phyloP scores from a whole-genome alignment of 2,329 filamentous ascomycete genomes.

The Rugonectria rugulosa region DNA sequence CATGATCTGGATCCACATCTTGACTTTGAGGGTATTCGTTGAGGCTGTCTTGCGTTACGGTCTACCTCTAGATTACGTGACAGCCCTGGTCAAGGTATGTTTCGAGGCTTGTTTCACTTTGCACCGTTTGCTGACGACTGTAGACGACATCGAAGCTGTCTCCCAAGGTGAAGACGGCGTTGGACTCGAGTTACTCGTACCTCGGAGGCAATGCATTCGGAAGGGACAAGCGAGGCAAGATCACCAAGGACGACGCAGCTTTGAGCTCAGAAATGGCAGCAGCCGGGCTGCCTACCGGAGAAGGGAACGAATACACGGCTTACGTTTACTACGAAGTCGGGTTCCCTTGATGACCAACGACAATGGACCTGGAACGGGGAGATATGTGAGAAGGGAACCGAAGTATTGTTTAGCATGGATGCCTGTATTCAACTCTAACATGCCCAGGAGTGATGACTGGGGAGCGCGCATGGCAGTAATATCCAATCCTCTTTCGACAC shows the following conservation, averaged over 20 bases:
- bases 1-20: slow-evolving; percentile 94
- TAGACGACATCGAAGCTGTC: slow-evolving; percentile 84
- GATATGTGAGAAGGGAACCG: slow-evolving; percentile 11
- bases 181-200: slow-evolving; percentile 89
- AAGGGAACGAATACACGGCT: slow-evolving; percentile 86
- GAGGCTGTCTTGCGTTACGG: slow-evolving; percentile 98
- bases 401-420: slow-evolving; percentile 30
- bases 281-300: slow-evolving; percentile 70
- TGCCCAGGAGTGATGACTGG: slow-evolving; percentile 33
- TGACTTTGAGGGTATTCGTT: slow-evolving; percentile 92
- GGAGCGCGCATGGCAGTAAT: slow-evolving; percentile 37
- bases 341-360: slow-evolving; percentile 57
- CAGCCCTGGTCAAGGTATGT: slow-evolving; percentile 82
- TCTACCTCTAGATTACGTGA: slow-evolving; percentile 87
- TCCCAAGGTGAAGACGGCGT: slow-evolving; percentile 78
- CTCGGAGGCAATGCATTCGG: slow-evolving; percentile 94
- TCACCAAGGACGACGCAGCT: slow-evolving; percentile 86
- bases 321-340: slow-evolving; percentile 98
- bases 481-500: slow-evolving; percentile 33
- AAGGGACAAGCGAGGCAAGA: slow-evolving; percentile 89
- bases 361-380: slow-evolving; percentile 1
- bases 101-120: neutral
- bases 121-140: slow-evolving; percentile 28
- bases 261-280: slow-evolving; percentile 85
- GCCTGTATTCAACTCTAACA: slow-evolving; percentile 42